Base-by-base conservation (phyloP, 2,329 filamentous ascomycete genomes). In the Penicillium digitatum region DNA sequence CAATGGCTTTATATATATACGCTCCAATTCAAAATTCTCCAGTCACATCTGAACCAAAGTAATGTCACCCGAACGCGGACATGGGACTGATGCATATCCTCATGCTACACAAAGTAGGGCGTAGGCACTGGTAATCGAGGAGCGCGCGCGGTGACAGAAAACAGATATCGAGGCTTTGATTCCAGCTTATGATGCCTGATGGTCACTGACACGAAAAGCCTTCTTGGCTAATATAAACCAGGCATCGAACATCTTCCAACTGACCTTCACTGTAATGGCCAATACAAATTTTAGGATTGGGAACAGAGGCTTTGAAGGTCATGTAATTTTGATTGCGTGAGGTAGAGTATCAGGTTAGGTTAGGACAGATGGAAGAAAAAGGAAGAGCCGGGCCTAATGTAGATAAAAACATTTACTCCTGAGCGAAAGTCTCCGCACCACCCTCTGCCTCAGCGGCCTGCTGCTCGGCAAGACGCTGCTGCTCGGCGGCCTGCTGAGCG, bases 391-490 rank as follows among this genome's bases (percentile, higher is more conserved):
- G 61, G 64, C 62, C 62, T 65, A 64, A 67, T 55, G 59, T 59
- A 64, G 38, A 43, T 37, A 61, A 62, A 64, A 67, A 65, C 57
- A 57, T 66, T 76, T 76, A 79, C 71, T 79, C 78, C 72, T 79
- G 76, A 55, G 70, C 67, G 64, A 68, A 77, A 65, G 64, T 69
- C 69, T 76, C 76, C 56, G 66, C 70, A 69, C 64, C 68, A 63
- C 74, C 73, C 71, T 80, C 77, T 34, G 68, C 74, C 64, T 76
- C 74, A 27, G 72, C 69, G 69, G 81, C 80, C 72, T 80, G 78
- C 74, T 84, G 81, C 74, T 84, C 81, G 50, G 79, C 77, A 65
- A 80, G 76, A 70, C 82, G 78, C 73, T 82, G 81, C 73, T 82
- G 77, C 68, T 79, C 77, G 42, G 77, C 77, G 42, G 72, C 68